Evolutionary conservation across 306 rosid genomes (phyloP), one percentile per base, ranked within the genome.

Genomic region (Rosa lucieae): DNA sequence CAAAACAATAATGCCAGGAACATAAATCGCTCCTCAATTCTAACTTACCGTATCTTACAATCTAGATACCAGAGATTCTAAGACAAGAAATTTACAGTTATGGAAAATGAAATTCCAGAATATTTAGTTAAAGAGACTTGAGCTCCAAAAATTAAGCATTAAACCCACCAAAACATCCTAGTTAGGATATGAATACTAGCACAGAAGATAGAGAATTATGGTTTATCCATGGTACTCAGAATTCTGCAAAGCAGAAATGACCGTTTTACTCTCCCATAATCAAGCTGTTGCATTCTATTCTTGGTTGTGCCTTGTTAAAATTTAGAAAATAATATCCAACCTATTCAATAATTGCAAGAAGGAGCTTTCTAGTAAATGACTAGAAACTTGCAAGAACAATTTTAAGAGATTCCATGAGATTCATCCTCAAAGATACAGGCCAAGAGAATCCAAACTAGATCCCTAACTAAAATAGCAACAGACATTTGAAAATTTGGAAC

Each of bases 391-490:
- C 51, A 58, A 74, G 18, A 20, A 18, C 46, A 15, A 15, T 1
- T 62, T 29, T 29, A 2, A 1, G 14, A 35, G 12, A 67, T 17
- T 17, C 13, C n/a, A 40, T 18, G 49, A 15, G 72, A 18, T n/a
- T 18, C 48, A 67, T 40, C 35, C 21, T 14, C 2, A 65, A 5
- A 65, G 10, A 61, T 21, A 61, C 1, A 14, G 5, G 20, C 42
- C 75, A 47, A 21, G 3, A 14, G 18, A 71, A 52, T 48, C 76
- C 63, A 51, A 32, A 72, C 20, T 3, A 72, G 46, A 72, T 72
- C 23, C 15, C 12, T 11, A 17, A 72, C 53, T 51, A 10, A 29
- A 17, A 51, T 61, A 8, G 48, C 40, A 44, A 6, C 37, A 44
- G 65, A 46, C 44, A 32, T 42, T 56, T 26, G 35, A 58, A 46